Conservation (phyloP, 495 filamentous ascomycete genomes). For the Talaromyces wortmannii region DNA sequence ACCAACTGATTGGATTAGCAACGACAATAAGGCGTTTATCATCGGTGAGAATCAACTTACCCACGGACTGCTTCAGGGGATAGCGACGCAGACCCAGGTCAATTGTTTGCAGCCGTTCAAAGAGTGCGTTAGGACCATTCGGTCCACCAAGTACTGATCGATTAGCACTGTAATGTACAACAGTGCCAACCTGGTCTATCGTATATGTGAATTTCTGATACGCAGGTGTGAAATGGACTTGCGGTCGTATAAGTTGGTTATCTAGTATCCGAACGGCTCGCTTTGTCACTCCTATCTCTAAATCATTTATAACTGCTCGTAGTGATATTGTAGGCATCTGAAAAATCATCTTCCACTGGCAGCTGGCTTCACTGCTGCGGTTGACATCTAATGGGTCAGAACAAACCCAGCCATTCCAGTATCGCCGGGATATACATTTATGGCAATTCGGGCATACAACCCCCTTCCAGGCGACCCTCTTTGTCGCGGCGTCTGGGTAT, state of each 20-base stretch:
- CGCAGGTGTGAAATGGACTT: slow-evolving; percentile 11
- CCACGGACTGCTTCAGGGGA: slow-evolving; percentile 27
- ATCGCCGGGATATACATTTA: slow-evolving; percentile 52
- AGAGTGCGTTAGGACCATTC: slow-evolving; percentile 59
- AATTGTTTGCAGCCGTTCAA: slow-evolving; percentile 47
- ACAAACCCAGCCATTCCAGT: slow-evolving; percentile 64
- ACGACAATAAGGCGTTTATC: neutral
- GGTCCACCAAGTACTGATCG: slow-evolving; percentile 33
- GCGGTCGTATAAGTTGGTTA: slow-evolving; percentile 7
- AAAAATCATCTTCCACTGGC: slow-evolving; percentile 34
- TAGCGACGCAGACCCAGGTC: slow-evolving; percentile 57
- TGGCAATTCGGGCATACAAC: slow-evolving; percentile 69
- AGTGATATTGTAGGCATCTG: slow-evolving; percentile 29
- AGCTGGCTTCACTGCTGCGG: slow-evolving; percentile 27
- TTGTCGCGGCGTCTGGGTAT: slow-evolving; percentile 18
- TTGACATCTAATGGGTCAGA: slow-evolving; percentile 7
- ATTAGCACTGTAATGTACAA: slow-evolving; percentile 58
- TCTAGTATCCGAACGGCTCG: slow-evolving; percentile 12
- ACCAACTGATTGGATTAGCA: neutral
- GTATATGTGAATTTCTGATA: slow-evolving; percentile 23
- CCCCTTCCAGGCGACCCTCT: slow-evolving; percentile 46
- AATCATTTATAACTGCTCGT: slow-evolving; percentile 22
- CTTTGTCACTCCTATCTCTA: slow-evolving; percentile 18
- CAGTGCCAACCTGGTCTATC: slow-evolving; percentile 42
- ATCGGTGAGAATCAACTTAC: slow-evolving; percentile 16